Conservation (phyloP, 1,284 basidiomycete species). For the Ustilago vetiveriae region DNA sequence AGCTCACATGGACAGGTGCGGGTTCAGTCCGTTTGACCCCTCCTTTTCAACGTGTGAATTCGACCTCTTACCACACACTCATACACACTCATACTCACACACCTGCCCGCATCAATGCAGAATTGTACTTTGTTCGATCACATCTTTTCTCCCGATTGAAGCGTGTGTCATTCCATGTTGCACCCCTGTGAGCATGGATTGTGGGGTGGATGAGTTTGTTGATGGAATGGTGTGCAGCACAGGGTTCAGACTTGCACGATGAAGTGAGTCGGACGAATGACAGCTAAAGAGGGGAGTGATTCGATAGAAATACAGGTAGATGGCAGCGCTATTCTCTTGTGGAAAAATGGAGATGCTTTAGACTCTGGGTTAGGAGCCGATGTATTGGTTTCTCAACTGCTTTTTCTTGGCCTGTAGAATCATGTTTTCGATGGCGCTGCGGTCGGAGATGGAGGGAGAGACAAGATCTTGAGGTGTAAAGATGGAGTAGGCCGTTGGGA, state of each 20-base stretch:
- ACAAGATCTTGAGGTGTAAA: constrained; percentile 26
- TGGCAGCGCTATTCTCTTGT: too few species aligned
- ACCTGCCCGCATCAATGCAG: constrained; percentile 37
- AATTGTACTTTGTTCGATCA: constrained; percentile 42
- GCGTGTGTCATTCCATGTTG: not conserved
- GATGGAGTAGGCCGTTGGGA: constrained; percentile 21
- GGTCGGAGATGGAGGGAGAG: constrained; percentile 16
- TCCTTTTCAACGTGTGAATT: not conserved
- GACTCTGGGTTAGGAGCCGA: constrained; percentile 10
- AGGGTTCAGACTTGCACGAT: too few species aligned
- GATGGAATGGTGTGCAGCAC: too few species aligned
- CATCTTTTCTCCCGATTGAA: not conserved
- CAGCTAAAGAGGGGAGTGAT: not conserved
- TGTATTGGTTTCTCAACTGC: constrained; percentile 32
- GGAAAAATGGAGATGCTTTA: too few species aligned
- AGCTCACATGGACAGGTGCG: not conserved
- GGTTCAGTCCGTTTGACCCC: not conserved
- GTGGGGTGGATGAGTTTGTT: too few species aligned
- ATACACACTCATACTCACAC: constrained; percentile 6
- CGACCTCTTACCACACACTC: constrained; percentile 1
- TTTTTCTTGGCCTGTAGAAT: constrained; percentile 33
- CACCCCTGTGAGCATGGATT: too few species aligned
- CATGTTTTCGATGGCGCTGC: constrained; percentile 27
- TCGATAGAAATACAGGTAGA: constrained; percentile 21
- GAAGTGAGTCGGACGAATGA: too few species aligned